Conservation (phyloP, 345 rosid genomes). For the Corchorus capsularis region DNA sequence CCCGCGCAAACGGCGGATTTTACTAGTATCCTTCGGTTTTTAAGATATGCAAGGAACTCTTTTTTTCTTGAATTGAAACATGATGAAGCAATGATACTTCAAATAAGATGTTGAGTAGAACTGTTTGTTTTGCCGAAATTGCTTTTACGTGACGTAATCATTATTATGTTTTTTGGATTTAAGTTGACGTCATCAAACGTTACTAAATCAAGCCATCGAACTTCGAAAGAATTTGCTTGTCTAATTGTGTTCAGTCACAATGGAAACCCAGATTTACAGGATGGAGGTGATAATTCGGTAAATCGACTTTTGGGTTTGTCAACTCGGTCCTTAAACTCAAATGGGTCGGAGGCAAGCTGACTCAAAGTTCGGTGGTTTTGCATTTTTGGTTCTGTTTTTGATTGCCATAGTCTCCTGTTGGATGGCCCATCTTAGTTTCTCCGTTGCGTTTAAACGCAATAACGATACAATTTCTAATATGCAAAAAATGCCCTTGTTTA, state of each 20-base stretch:
- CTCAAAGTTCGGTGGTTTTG: constrained; percentile 27
- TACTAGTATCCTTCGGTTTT: too few relatives aligned
- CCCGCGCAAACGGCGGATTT: too few relatives aligned
- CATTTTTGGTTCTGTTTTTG: constrained; percentile 27
- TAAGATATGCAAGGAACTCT: too few relatives aligned
- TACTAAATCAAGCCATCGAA: too few relatives aligned
- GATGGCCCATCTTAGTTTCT: constrained; percentile 33
- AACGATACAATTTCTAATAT: not conserved
- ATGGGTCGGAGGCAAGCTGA: constrained; percentile 40
- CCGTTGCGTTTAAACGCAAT: constrained; percentile 17
- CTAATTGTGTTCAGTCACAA: not conserved
- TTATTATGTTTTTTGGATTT: constrained; percentile 27
- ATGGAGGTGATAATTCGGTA: not conserved
- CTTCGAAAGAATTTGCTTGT: too few relatives aligned
- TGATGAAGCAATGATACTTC: not conserved
- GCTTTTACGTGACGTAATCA: too few relatives aligned
- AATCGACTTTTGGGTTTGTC: constrained; percentile 6
- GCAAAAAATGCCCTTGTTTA: too few relatives aligned
- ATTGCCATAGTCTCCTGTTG: constrained; percentile 33
- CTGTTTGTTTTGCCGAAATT: too few relatives aligned
- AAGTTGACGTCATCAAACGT: too few relatives aligned
- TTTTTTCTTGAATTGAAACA: too few relatives aligned
- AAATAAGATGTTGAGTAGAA: too few relatives aligned
- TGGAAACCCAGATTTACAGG: not conserved
- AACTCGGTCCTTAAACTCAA: not conserved